Conservation (phyloP, 345 rosid species). For the Durio zibethinus region DNA sequence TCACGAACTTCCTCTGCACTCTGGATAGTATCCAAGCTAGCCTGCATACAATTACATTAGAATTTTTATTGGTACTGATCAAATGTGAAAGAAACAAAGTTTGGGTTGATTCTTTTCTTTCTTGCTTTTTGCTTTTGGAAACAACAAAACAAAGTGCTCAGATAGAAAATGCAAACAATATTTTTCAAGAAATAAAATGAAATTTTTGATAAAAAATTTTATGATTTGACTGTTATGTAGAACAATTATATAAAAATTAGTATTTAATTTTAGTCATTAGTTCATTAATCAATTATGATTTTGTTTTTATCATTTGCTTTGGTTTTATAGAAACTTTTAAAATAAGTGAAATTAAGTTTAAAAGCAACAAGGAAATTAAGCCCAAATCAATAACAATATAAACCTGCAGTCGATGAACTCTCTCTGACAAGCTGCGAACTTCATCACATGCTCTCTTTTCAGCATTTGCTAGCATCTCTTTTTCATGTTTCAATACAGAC, state of each 20-base stretch:
- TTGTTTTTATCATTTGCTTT: not conserved
- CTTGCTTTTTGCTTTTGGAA: not conserved
- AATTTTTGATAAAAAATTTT: not conserved
- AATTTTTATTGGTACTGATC: not conserved
- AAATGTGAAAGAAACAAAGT: not conserved
- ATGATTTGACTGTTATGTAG: not conserved
- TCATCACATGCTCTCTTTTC: slow-evolving; percentile 89
- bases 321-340: not conserved
- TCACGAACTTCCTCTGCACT: slow-evolving; percentile 85
- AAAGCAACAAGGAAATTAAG: not conserved
- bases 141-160: not conserved
- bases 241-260: not conserved
- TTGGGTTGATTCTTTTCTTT: not conserved
- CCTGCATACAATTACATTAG: slow-evolving; percentile 46
- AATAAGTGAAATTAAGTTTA: not conserved
- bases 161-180: not conserved
- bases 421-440: slow-evolving; percentile 76
- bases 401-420: slow-evolving; percentile 85
- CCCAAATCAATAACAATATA: slow-evolving; percentile 12
- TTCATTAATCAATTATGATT: not conserved
- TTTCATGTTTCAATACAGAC: slow-evolving; percentile 70
- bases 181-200: not conserved
- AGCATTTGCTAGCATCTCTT: slow-evolving; percentile 74
- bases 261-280: not conserved
- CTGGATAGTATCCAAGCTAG: slow-evolving; percentile 82